Evolutionary conservation across 495 filamentous ascomycete genomes (phyloP), one percentile per base, ranked within the genome.

Genomic region (Penicillium coffeae): DNA sequence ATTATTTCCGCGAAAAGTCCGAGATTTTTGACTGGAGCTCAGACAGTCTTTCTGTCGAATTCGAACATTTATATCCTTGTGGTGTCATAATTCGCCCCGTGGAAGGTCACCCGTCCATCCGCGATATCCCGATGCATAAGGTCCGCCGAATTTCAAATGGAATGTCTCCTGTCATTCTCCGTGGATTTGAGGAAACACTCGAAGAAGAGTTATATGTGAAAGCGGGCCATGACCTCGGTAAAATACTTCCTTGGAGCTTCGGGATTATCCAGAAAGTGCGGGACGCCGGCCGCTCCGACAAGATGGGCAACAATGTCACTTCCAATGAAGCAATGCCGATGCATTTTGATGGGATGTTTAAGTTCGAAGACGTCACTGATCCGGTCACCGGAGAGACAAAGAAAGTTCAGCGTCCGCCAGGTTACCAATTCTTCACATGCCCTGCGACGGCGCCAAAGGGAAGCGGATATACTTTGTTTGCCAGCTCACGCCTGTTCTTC

Each of bases 341-440:
- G 61, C 78, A 81, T 46, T 80, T 71, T 36, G 77, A 81, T 37
- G 78, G 77, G 0, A 60, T 79, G 21, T 81, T 80, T 60, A 77
- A 77, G 40, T 69, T 74, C 10, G 66, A 67, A 15, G 66, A 71
- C 20, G 42, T 66, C 25, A 60, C 52, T 0, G 58, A 70, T 34
- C 59, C 67, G 7, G 51, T 21, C 9, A 64, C 50, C 10, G 65
- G 56, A 9, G 54, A 59, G 50, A 63, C 10, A 9, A 55, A 41
- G 37, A 59, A 51, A 20, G 51, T 59, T 32, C 67, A 60, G 18
- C 43, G 49, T 15, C 56, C 51, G 18, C 62, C 60, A 8, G 70
- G 75, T 2, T 80, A 76, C 54, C 75, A 81, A 47, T 69, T 75
- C 44, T 80, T 80, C 55, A 74, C 76, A 0, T 72, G 73, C 46